Percentiles rank a stretch among this genome's conserved stretches.
Conservation (phyloP, 1,139 yeast genomes). For the Suhomyces bolitotheri region DNA sequence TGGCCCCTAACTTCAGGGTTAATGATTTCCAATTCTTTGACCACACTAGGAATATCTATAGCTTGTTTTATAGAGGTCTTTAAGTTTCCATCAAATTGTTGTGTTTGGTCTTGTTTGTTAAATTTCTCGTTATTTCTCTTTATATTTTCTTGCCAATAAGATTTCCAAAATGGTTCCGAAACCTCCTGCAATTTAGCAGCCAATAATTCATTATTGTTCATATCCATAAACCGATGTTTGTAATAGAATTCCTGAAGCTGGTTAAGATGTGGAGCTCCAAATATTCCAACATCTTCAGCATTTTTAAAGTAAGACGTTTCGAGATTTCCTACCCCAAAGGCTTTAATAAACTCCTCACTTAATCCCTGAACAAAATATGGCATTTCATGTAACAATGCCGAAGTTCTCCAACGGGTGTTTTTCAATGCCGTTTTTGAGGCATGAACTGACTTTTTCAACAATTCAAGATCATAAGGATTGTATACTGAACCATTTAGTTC, state of each 20-base stretch:
- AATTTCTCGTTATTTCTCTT: slow-evolving; percentile 36
- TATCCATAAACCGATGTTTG: slow-evolving; percentile 47
- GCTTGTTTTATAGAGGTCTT: slow-evolving; percentile 9
- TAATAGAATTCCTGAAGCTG: slow-evolving; percentile 54
- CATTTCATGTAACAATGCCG: slow-evolving; percentile 64
- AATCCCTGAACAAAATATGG: slow-evolving; percentile 50
- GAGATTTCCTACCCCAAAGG: slow-evolving; percentile 46
- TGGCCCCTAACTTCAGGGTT: background rate
- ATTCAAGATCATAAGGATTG: slow-evolving; percentile 33
- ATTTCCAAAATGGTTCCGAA: slow-evolving; percentile 50
- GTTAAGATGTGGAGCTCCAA: slow-evolving; percentile 62
- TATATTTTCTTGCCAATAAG: slow-evolving; percentile 49
- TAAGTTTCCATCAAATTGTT: slow-evolving; percentile 15
- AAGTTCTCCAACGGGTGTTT: slow-evolving; percentile 57
- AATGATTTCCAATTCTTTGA: slow-evolving; percentile 8
- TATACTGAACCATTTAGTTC: slow-evolving; percentile 28
- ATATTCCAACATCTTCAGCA: slow-evolving; percentile 39
- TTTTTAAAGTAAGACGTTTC: slow-evolving; percentile 11
- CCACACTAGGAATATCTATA: slow-evolving; percentile 16
- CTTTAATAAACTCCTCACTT: slow-evolving; percentile 38
- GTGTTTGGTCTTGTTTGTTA: slow-evolving; percentile 28
- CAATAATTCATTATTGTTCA: slow-evolving; percentile 28
- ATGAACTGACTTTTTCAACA: slow-evolving; percentile 44
- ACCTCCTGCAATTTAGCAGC: slow-evolving; percentile 28
- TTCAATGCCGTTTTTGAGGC: slow-evolving; percentile 50